Evolutionary conservation across 805 yeast species (phyloP), one percentile per base, ranked within the genome.

Genomic region (Komagataella pastoris): DNA sequence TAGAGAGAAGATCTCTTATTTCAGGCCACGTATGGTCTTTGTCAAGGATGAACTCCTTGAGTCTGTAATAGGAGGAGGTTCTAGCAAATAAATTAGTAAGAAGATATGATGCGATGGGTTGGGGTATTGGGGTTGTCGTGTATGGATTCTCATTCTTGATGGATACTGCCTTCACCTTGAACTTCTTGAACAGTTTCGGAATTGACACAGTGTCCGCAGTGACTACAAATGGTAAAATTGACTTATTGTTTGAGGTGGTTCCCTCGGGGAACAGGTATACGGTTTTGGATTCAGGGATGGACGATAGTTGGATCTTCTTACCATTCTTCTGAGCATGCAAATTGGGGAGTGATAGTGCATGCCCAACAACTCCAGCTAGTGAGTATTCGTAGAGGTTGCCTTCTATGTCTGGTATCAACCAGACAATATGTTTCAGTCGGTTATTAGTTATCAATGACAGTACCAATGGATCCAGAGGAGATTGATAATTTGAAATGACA

Each of bases 171-270:
- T 69, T 72, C 53, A 65, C 55, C 7, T 57, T 58, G 53, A 64
- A 63, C 0, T 53, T 50, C 36, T 45, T 12, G 23, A 51, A 21
- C 17, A 61, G 55, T 6, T 51, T 36, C 12, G 43, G 44, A 7
- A 54, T 21, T 45, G 58, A 59, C 17, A 14, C 54, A 46, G 68
- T 61, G 3, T 61, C 53, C 10, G 40, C 14, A 14, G 40, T 30
- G 3, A 53, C 49, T 43, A 69, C 67, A 52, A 85, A 76, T 3
- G 88, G 80, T 54, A 90, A 71, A 1, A 90, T 61, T 0, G 89
- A 81, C 55, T 81, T 81, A 50, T 95, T 93, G 61, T 90, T 91
- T 0, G 96, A 80, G 0, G 96, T 74, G 0, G 96, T 86, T 0
- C 96, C 96, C 60, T 89, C 97, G 2, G 83, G 72, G 53, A 88